phyloP scores from a whole-genome alignment of 306 rosid species.

The Cucurbita maxima region DNA sequence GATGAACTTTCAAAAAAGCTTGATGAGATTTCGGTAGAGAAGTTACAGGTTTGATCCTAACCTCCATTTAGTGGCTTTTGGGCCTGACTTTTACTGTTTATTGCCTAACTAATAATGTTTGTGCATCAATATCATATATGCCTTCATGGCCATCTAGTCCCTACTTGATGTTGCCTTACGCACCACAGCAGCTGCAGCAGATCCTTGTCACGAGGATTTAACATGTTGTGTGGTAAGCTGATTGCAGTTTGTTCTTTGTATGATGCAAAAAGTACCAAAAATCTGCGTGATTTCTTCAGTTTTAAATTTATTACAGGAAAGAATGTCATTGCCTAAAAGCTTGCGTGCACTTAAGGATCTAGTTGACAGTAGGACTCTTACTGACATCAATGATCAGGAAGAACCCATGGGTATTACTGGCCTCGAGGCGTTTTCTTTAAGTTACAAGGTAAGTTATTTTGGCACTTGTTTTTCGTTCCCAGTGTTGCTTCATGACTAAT shows the following conservation, averaged over 20 bases:
- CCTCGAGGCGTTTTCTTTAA: constrained; percentile 82
- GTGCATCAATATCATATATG: not conserved
- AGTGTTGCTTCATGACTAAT: not conserved
- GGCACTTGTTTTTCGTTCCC: not conserved
- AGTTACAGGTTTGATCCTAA: constrained; percentile 64
- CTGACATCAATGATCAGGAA: constrained; percentile 37
- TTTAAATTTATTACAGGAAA: constrained; percentile 45
- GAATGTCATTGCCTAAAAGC: constrained; percentile 64
- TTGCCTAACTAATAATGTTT: not conserved
- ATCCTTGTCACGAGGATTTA: constrained; percentile 88
- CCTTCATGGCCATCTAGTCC: constrained; percentile 33
- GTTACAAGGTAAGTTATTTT: constrained; percentile 52
- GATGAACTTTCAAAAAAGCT: constrained; percentile 82
- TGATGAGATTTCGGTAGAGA: constrained; percentile 89
- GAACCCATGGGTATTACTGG: constrained; percentile 65
- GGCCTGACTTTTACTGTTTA: not conserved
- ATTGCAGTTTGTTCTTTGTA: constrained; percentile 12
- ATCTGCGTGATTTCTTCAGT: constrained; percentile 4
- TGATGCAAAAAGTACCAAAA: constrained; percentile 4
- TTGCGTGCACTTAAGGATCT: constrained; percentile 45
- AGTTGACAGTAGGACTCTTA: constrained; percentile 29
- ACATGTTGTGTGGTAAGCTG: constrained; percentile 81
- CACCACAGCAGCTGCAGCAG: constrained; percentile 88
- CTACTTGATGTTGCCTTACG: constrained; percentile 96
- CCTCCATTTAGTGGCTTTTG: constrained; percentile 6